A percentile compares a stretch with the other conserved stretches of the same genome.
phyloP scores from a whole-genome alignment of 257 asterid genomes.

The Lithospermum erythrorhizon region DNA sequence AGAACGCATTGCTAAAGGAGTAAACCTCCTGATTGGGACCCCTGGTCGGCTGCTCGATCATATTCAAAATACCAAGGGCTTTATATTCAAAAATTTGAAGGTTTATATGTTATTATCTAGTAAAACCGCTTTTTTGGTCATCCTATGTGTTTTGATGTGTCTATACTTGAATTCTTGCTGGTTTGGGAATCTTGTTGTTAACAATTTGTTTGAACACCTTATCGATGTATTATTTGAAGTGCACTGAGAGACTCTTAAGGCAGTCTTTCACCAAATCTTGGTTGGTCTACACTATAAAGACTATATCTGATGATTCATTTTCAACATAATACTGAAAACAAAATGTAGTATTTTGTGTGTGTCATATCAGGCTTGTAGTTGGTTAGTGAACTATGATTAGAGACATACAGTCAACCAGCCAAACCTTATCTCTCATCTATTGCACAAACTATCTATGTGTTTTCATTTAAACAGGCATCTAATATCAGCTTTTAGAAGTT shows the following conservation, averaged over 20 bases:
- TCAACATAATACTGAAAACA: background rate
- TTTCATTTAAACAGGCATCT: background rate
- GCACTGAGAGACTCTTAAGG: background rate
- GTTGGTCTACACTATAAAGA: too few species aligned
- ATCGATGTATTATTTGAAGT: background rate
- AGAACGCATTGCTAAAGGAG: slow-evolving; percentile 73
- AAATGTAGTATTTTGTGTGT: background rate
- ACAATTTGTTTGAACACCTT: background rate
- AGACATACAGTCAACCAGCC: too few species aligned
- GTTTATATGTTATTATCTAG: slow-evolving; percentile 16
- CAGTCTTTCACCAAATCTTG: background rate
- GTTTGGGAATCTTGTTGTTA: background rate
- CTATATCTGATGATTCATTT: background rate
- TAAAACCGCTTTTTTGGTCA: background rate
- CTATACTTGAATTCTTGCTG: background rate
- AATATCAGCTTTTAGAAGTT: too few species aligned
- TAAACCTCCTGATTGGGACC: slow-evolving; percentile 66
- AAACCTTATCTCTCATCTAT: too few species aligned
- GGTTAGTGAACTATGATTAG: background rate
- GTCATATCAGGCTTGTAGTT: background rate
- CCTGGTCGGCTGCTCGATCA: slow-evolving; percentile 99
- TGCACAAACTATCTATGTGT: too few species aligned
- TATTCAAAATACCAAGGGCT: slow-evolving; percentile 82
- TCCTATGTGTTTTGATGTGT: background rate
- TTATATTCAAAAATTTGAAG: slow-evolving; percentile 70